These are phyloP conservation scores for Talaromyces stipitatus DNA, from an alignment of 495 filamentous ascomycete species.

Conservation along the genomic window DNA sequence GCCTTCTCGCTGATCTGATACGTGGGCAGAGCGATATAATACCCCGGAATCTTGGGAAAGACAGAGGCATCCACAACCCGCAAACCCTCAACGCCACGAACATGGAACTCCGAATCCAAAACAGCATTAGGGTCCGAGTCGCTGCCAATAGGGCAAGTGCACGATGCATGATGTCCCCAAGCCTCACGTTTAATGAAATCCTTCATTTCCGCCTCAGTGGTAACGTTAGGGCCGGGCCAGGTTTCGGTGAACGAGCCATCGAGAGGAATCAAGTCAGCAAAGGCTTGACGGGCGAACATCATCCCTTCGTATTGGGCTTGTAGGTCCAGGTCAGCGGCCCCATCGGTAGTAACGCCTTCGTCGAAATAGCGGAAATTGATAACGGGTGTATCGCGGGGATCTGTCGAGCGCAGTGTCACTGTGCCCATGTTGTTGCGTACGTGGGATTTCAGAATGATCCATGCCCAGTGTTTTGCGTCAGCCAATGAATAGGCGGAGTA, in stretches of 20 bases:
- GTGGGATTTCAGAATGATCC: conserved; percentile 43
- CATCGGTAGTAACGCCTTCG: conserved; percentile 22
- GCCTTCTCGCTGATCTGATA: conserved; percentile 61
- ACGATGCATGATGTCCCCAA: conserved; percentile 56
- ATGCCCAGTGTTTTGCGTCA: conserved; percentile 28
- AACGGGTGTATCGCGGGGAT: conserved; percentile 9
- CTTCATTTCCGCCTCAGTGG: conserved; percentile 30
- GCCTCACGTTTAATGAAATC: conserved; percentile 42
- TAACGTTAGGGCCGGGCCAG: conserved; percentile 37
- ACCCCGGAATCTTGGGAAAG: conserved; percentile 32
- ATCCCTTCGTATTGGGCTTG: conserved; percentile 41
- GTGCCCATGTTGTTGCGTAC: conserved; percentile 44
- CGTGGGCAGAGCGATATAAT: conserved; percentile 51
- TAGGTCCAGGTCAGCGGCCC: conserved; percentile 35
- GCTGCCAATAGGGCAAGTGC: conserved; percentile 48
- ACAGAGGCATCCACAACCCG: conserved; percentile 57
- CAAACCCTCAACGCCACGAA: conserved; percentile 47
- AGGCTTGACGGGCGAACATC: conserved; percentile 32
- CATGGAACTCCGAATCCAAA: conserved; percentile 49
- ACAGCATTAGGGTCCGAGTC: conserved; percentile 33
- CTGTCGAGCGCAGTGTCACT: conserved; percentile 27
- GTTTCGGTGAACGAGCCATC: conserved; percentile 36
- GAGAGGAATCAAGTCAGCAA: conserved; percentile 20
- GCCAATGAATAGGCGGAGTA: conserved; percentile 23
- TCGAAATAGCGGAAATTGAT: conserved; percentile 51